phyloP scores from a whole-genome alignment of 1,139 yeast genomes.

The Yamadazyma oceani region DNA sequence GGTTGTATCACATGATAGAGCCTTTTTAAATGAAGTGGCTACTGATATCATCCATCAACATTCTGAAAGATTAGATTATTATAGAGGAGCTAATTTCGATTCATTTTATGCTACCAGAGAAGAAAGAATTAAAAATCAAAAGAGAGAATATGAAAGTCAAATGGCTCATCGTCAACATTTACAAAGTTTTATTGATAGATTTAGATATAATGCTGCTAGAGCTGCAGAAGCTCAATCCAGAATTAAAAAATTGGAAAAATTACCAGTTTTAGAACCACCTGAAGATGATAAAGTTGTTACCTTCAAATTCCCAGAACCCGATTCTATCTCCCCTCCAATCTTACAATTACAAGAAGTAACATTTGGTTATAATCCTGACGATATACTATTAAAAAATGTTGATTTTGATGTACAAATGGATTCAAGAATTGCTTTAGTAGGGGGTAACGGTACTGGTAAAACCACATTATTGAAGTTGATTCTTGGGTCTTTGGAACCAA shows the following conservation, averaged over 20 bases:
- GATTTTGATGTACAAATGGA: conserved; percentile 91
- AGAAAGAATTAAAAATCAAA: conserved; percentile 90
- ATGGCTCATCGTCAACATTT: conserved; percentile 93
- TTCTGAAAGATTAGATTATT: conserved; percentile 92
- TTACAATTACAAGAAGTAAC: conserved; percentile 83
- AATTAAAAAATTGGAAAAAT: conserved; percentile 90
- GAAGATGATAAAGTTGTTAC: conserved; percentile 85
- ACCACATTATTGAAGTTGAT: conserved; percentile 86
- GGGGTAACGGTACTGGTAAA: conserved; percentile 99
- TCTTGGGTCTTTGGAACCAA: conserved; percentile 74
- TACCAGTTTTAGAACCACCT: conserved; percentile 91
- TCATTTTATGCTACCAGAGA: conserved; percentile 90
- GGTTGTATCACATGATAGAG: conserved; percentile 96
- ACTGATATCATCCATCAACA: conserved; percentile 98
- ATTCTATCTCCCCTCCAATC: conserved; percentile 88
- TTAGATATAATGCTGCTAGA: conserved; percentile 95
- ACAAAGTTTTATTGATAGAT: conserved; percentile 93
- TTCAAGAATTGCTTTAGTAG: conserved; percentile 93
- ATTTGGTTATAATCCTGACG: conserved; percentile 75
- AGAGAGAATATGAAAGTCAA: conserved; percentile 94
- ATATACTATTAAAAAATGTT: conserved; percentile 66
- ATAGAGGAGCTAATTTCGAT: conserved; percentile 92
- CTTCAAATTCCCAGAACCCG: conserved; percentile 95
- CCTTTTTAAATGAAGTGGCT: conserved; percentile 95
- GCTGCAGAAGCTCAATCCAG: conserved; percentile 97